phyloP scores from a whole-genome alignment of 2,329 filamentous ascomycete species.

The Grosmannia huntii region DNA sequence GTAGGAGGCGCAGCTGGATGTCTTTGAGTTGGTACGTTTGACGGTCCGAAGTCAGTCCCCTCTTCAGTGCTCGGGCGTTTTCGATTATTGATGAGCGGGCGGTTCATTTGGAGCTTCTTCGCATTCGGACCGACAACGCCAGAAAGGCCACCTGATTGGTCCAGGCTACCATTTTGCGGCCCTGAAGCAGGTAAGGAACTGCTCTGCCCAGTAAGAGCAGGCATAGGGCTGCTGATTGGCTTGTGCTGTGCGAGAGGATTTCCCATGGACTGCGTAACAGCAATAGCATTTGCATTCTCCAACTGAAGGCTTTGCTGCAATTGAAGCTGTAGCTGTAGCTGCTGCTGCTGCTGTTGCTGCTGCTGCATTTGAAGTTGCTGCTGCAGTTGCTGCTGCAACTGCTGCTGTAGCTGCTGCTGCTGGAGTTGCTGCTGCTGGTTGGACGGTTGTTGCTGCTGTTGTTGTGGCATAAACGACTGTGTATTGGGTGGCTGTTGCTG shows the following conservation, averaged over 20 bases:
- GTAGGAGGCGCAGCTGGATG: neutral
- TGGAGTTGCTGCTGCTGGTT: constrained; percentile 7
- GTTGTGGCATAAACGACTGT: constrained; percentile 2
- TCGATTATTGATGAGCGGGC: constrained; percentile 1
- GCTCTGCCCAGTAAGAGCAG: neutral
- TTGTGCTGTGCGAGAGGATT: constrained; percentile 1
- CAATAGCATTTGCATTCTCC: neutral
- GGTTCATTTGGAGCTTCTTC: neutral
- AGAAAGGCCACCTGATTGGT: neutral
- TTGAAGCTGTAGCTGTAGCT: constrained; percentile 10
- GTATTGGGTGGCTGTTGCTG: constrained; percentile 9
- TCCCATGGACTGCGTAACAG: neutral
- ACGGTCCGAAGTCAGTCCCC: neutral
- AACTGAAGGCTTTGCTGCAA: constrained; percentile 13
- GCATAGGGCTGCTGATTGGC: neutral
- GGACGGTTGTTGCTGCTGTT: neutral
- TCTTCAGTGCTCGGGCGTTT: constrained; percentile 8
- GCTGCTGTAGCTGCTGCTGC: constrained; percentile 23
- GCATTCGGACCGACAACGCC: neutral
- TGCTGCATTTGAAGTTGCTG: constrained; percentile 6
- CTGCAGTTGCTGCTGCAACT: constrained; percentile 20
- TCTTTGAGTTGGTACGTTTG: neutral
- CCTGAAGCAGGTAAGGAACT: neutral
- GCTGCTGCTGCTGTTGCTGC: constrained; percentile 9
- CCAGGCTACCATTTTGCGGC: neutral